These are phyloP conservation scores for Xylaria intraflava DNA, from an alignment of 495 filamentous ascomycete species.

Conservation along the genomic window DNA sequence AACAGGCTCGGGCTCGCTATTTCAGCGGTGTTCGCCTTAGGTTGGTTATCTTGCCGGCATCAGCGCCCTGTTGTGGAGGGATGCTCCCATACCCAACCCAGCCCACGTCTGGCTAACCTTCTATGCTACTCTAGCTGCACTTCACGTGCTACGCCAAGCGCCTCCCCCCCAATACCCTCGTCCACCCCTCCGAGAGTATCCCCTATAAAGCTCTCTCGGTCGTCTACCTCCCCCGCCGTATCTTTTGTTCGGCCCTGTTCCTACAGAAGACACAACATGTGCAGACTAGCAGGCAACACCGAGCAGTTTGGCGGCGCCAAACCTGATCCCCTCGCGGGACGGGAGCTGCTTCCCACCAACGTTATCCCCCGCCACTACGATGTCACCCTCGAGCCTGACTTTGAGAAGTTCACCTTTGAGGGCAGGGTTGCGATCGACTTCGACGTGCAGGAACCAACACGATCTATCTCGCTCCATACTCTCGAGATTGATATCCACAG, in stretches of 20 bases:
- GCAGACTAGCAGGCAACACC: slow-evolving; percentile 39
- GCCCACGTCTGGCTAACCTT: not conserved
- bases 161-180: slow-evolving; percentile 13
- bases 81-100: not conserved
- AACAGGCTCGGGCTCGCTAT: slow-evolving; percentile 20
- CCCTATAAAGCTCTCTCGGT: slow-evolving; percentile 16
- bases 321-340: slow-evolving; percentile 35
- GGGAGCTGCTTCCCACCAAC: slow-evolving; percentile 58
- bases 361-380: slow-evolving; percentile 63
- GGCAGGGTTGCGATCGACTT: slow-evolving; percentile 66
- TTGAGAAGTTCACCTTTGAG: slow-evolving; percentile 62
- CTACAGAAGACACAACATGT: slow-evolving; percentile 52
- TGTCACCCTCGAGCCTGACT: slow-evolving; percentile 66
- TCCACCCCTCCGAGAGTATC: slow-evolving; percentile 12
- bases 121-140: slow-evolving; percentile 1
- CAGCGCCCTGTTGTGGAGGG: slow-evolving; percentile 5
- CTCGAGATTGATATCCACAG: slow-evolving; percentile 78
- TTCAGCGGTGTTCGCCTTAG: slow-evolving; percentile 16
- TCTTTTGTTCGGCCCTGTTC: slow-evolving; percentile 42
- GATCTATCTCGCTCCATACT: slow-evolving; percentile 80
- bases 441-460: slow-evolving; percentile 78
- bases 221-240: slow-evolving; percentile 16
- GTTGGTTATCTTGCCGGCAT: slow-evolving; percentile 20
- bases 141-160: slow-evolving; percentile 9
- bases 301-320: slow-evolving; percentile 40